Base-by-base conservation (phyloP, 2,329 filamentous ascomycete genomes). In the Hypoxylon sp. region DNA sequence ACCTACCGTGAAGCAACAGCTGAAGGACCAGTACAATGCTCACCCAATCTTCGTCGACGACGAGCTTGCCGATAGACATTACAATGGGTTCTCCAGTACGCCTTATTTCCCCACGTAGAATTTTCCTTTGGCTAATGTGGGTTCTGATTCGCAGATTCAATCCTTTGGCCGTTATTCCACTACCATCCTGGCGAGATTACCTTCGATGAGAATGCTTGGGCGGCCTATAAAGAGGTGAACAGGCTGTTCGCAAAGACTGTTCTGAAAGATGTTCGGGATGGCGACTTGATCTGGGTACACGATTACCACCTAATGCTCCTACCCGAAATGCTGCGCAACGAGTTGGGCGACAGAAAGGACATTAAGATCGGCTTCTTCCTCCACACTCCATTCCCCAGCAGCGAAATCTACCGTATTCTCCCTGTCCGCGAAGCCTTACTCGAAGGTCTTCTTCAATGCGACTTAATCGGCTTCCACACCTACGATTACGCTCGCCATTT, bases 401-500 rank as follows among this genome's bases (percentile, higher is more conserved):
- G 93, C 74, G 95, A 98, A 81, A 97, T 98, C 76, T 98, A 98
- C 82, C 90, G 96, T 70, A 98, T 98, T 72, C 84, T 98, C 7
- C 96, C 96, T 0, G 95, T 98, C 30, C 89, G 96, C 69, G 94
- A 97, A 78, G 91, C 93, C 75, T 90, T 98, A 55, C 87, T 99
- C 48, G 86, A 91, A 52, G 94, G 96, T 61, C 89, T 98, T 41
- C 86, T 99, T 34, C 92, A 97, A 78, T 97, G 95, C 83, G 96
- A 98, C 78, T 84, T 99, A 65, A 93, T 98, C 77, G 96, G 96
- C 32, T 98, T 99, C 84, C 96, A 99, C 81, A 99, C 96, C 28
- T 98, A 98, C 82, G 95, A 98, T 82, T 99, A 99, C 77, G 95
- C 94, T n/a, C 89, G 96, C 57, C 96, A 99, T 81, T 99, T 98